Percentiles rank a stretch among this genome's conserved stretches.
Conservation (phyloP, 75 land plant genomes). For the Gnetum montanum region DNA sequence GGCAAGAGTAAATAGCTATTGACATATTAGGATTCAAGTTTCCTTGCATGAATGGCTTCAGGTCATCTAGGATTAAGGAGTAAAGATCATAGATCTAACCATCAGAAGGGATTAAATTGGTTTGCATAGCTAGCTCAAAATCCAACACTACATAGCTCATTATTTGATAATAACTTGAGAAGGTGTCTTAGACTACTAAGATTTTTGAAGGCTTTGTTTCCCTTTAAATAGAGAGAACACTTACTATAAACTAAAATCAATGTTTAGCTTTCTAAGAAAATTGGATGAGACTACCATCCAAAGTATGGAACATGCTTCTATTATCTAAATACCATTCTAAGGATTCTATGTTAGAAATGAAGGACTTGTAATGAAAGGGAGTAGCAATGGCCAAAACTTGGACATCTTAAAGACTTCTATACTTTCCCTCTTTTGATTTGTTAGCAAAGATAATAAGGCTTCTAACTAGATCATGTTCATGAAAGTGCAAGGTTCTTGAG, state of each 20-base stretch:
- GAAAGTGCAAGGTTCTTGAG: conserved; percentile 12
- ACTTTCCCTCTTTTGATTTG: not conserved
- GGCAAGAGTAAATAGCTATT: not conserved
- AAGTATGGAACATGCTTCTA: not conserved
- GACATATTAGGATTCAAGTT: not conserved
- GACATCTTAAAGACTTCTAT: not conserved
- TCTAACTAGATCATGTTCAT: conserved; percentile 14
- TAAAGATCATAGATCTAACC: not conserved
- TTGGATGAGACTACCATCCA: not conserved
- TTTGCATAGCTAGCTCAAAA: not conserved
- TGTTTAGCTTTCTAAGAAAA: not conserved
- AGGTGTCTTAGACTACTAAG: conserved; percentile 8
- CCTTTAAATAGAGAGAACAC: not conserved
- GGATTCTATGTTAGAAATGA: not conserved
- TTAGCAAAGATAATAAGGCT: conserved; percentile 5
- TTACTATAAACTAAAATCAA: not conserved
- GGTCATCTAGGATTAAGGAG: not conserved
- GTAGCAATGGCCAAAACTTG: not conserved
- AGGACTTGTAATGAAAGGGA: not conserved
- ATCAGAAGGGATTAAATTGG: not conserved
- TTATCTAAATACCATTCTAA: not conserved
- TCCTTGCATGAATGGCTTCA: not conserved
- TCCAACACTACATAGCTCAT: conserved; percentile 10
- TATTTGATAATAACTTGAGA: conserved; percentile 13
- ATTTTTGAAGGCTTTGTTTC: not conserved